A percentile compares a stretch with the other conserved stretches of the same genome.
Conservation (phyloP, 2,329 filamentous ascomycete genomes). For the Parafenestella ontariensis region DNA sequence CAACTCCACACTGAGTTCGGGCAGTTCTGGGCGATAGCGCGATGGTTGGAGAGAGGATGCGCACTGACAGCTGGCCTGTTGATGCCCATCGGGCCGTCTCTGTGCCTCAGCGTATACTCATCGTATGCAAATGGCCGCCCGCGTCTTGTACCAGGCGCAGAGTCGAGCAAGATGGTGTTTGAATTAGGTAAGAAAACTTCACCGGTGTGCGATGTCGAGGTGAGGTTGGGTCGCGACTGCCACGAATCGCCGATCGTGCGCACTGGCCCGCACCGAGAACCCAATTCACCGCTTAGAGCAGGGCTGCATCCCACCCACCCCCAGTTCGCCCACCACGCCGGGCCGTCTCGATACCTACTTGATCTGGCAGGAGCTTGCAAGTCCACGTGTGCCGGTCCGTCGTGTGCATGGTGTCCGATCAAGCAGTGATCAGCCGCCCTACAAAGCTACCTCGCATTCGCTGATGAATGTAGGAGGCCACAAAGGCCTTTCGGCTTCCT, state of each 20-base stretch:
- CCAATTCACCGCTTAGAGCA: conserved; percentile 6
- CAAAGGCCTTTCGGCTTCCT: background rate
- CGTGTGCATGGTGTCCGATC: background rate
- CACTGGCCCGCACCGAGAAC: conserved; percentile 12
- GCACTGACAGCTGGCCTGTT: conserved; percentile 3
- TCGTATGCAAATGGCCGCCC: background rate
- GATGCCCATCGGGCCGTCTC: background rate
- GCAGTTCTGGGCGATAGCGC: conserved; percentile 6
- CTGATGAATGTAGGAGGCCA: background rate
- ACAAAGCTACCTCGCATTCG: background rate
- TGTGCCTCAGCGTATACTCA: background rate
- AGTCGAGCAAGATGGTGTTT: background rate
- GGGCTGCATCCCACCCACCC: conserved; percentile 14
- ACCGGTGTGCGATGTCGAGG: background rate
- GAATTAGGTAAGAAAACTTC: background rate
- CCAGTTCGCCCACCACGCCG: conserved; percentile 17
- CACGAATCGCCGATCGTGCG: background rate
- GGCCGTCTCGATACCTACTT: conserved; percentile 28
- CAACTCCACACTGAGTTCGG: conserved; percentile 9
- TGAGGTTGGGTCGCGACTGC: conserved; percentile 3
- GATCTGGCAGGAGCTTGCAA: conserved; percentile 19
- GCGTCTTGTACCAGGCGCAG: background rate
- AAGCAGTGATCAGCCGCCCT: conserved; percentile 10
- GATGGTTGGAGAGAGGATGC: background rate
- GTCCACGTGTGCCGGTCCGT: conserved; percentile 12